Evolutionary conservation across 805 yeast genomes (phyloP).

Genomic region (Pichia ethanolica): DNA sequence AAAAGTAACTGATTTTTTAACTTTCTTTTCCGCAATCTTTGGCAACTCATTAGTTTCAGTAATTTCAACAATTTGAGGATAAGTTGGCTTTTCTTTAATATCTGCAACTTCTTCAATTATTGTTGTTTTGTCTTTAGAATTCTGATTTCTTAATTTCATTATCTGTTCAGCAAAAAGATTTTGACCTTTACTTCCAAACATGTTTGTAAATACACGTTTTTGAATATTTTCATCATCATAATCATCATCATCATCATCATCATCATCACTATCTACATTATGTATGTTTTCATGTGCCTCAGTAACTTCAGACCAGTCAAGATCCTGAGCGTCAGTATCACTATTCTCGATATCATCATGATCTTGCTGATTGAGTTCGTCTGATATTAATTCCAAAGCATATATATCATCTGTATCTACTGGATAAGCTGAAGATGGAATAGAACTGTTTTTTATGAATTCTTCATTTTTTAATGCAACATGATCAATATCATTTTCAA

Average conservation of each 20-base stretch:
- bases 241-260: constrained; percentile 13
- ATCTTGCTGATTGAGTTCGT: constrained; percentile 27
- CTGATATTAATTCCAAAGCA: constrained; percentile 48
- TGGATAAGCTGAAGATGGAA: constrained; percentile 6
- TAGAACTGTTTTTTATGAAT: background rate
- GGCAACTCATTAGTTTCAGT: background rate
- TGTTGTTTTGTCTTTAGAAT: background rate
- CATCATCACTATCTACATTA: constrained; percentile 14
- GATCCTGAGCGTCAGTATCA: constrained; percentile 16
- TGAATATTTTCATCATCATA: constrained; percentile 12
- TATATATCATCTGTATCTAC: constrained; percentile 40
- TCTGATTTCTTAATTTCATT: constrained; percentile 22
- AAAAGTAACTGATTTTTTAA: constrained; percentile 47
- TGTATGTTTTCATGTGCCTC: constrained; percentile 17
- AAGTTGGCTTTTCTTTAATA: no score
- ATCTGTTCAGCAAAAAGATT: constrained; percentile 37
- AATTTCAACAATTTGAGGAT: background rate
- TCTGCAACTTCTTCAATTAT: background rate
- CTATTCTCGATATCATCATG: constrained; percentile 15
- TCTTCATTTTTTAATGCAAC: constrained; percentile 2
- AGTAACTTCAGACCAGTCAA: constrained; percentile 15
- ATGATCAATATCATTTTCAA: background rate
- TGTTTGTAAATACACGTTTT: constrained; percentile 5
- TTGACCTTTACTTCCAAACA: constrained; percentile 27
- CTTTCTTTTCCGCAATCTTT: background rate